Conservation (phyloP, 2,329 filamentous ascomycete species). For the Bipolaris cookei region DNA sequence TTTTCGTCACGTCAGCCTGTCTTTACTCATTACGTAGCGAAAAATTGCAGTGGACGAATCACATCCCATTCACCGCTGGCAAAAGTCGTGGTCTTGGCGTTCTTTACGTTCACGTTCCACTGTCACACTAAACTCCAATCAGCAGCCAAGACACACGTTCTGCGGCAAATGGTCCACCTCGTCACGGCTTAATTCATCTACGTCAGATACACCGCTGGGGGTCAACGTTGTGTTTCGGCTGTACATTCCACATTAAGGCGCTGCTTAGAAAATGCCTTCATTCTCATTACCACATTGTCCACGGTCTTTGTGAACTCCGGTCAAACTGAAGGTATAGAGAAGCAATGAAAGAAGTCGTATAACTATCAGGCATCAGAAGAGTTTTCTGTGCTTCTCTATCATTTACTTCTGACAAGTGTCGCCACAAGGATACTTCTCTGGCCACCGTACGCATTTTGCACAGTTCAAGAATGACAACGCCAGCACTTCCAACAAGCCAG, state of each 20-base stretch:
- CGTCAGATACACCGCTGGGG: constrained; percentile 28
- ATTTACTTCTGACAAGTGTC: too few relatives aligned
- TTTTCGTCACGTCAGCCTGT: constrained; percentile 18
- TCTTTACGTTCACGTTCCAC: too few relatives aligned
- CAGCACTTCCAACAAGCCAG: not conserved
- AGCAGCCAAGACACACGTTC: constrained; percentile 37
- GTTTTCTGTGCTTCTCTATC: not conserved
- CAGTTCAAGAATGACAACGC: not conserved
- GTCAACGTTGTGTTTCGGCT: not conserved
- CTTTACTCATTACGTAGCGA: constrained; percentile 20
- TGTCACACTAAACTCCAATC: constrained; percentile 10
- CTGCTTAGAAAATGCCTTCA: constrained; percentile 21
- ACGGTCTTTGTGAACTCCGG: constrained; percentile 24
- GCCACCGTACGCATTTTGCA: not conserved
- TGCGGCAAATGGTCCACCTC: constrained; percentile 26
- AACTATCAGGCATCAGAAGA: not conserved
- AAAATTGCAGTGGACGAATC: constrained; percentile 21
- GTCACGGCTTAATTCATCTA: constrained; percentile 22
- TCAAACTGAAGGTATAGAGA: constrained; percentile 18
- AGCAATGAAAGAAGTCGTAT: not conserved
- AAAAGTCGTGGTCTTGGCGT: too few relatives aligned
- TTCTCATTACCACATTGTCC: constrained; percentile 6
- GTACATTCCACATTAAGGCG: constrained; percentile 20
- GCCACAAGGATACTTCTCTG: not conserved
- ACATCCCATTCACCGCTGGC: constrained; percentile 12